phyloP scores from a whole-genome alignment of 108 stramenopile genomes.

The Skeletonema tropicum region DNA sequence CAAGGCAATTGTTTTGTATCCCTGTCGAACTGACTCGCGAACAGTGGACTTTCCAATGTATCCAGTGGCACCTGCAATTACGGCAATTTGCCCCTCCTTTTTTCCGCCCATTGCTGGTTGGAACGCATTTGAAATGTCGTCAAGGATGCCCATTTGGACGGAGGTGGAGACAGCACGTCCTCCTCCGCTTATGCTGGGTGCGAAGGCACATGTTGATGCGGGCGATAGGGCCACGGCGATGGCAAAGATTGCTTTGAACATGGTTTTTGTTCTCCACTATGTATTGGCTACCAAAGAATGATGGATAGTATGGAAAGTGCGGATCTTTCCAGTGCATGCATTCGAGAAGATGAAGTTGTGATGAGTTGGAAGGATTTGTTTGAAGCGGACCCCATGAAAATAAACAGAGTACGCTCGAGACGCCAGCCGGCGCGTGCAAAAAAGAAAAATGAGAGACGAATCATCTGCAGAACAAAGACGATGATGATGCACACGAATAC shows the following conservation, averaged over 20 bases:
- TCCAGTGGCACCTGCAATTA: conserved; percentile 85
- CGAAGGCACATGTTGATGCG: conserved; percentile 31
- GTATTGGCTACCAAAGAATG: not conserved
- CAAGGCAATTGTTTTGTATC: conserved; percentile 82
- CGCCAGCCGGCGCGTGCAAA: too few relatives aligned
- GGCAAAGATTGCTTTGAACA: conserved; percentile 16
- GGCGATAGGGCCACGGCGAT: conserved; percentile 29
- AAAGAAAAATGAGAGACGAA: too few relatives aligned
- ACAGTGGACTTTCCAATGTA: conserved; percentile 88
- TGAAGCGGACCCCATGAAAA: not conserved
- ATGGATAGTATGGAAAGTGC: not conserved
- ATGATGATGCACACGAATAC: too few relatives aligned
- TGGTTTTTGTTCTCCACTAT: not conserved
- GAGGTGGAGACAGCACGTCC: conserved; percentile 11
- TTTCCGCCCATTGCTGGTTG: not conserved
- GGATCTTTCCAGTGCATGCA: not conserved
- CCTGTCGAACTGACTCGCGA: conserved; percentile 79
- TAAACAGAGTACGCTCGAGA: not conserved
- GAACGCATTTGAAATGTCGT: conserved; percentile 31
- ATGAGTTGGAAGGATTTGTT: conserved; percentile 6
- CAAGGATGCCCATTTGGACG: conserved; percentile 26
- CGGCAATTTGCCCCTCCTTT: conserved; percentile 28
- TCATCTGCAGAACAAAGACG: too few relatives aligned
- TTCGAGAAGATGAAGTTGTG: not conserved
- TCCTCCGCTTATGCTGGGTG: conserved; percentile 20